phyloP scores from a whole-genome alignment of 495 filamentous ascomycete genomes.

The Friedmanniomyces endolithicus region DNA sequence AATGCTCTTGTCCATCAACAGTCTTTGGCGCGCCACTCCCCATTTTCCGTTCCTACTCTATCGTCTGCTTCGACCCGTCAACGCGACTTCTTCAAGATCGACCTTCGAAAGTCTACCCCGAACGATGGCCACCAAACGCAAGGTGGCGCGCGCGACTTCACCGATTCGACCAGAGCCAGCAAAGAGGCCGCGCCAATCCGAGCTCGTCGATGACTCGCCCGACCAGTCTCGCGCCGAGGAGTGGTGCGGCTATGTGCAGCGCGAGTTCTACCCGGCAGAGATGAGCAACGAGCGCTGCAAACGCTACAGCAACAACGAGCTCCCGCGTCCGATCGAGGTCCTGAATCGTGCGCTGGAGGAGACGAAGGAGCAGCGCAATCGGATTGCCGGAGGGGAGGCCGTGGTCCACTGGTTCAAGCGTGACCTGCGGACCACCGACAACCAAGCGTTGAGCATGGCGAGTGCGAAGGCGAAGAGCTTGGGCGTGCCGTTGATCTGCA shows the following conservation, averaged over 20 bases:
- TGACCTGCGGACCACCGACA: constrained; percentile 64
- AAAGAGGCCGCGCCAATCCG: background rate
- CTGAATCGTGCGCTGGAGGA: constrained; percentile 23
- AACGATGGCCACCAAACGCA: constrained; percentile 1
- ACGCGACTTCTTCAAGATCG: background rate
- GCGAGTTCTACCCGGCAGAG: constrained; percentile 72
- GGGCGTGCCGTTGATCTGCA: constrained; percentile 54
- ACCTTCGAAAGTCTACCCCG: background rate
- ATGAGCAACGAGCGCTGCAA: constrained; percentile 66
- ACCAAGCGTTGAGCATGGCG: constrained; percentile 57
- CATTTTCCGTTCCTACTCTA: background rate
- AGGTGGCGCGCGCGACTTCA: constrained; percentile 1
- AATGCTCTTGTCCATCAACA: background rate
- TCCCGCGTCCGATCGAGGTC: constrained; percentile 53
- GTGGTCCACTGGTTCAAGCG: constrained; percentile 91
- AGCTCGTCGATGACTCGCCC: background rate
- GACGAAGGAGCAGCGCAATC: constrained; percentile 19
- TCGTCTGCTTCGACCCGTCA: background rate
- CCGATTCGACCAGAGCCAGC: background rate
- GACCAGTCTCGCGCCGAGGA: constrained; percentile 23
- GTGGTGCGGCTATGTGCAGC: constrained; percentile 29
- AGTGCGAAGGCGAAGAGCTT: constrained; percentile 51
- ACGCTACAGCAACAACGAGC: constrained; percentile 52
- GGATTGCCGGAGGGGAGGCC: constrained; percentile 41
- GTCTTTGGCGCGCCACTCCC: background rate